phyloP scores from a whole-genome alignment of 1,139 yeast genomes.

The Nadsonia commutata region DNA sequence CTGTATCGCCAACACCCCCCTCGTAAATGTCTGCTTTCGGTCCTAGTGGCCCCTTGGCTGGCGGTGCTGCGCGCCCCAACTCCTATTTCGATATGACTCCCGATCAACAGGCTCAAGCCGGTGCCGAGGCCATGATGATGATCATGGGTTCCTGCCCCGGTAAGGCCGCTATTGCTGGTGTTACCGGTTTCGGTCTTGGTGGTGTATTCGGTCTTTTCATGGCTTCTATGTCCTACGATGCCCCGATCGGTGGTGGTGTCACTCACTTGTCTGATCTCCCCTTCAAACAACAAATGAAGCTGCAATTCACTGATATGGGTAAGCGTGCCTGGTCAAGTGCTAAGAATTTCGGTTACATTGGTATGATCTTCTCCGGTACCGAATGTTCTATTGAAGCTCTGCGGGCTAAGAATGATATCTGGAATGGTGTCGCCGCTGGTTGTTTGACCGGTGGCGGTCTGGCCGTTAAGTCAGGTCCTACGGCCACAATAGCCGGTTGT shows the following conservation, averaged over 20 bases:
- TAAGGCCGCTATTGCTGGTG: slow-evolving; percentile 82
- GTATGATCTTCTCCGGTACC: slow-evolving; percentile 85
- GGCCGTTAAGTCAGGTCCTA: slow-evolving; percentile 87
- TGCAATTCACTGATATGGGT: slow-evolving; percentile 89
- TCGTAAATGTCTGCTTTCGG: slow-evolving; percentile 7
- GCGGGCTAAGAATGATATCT: slow-evolving; percentile 84
- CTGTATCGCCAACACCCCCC: background rate
- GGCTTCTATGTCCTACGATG: slow-evolving; percentile 84
- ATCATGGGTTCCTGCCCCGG: slow-evolving; percentile 94
- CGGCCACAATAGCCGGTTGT: slow-evolving; percentile 82
- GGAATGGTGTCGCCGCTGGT: slow-evolving; percentile 87
- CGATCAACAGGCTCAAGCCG: slow-evolving; percentile 86
- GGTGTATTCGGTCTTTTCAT: slow-evolving; percentile 92
- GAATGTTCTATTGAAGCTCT: slow-evolving; percentile 76
- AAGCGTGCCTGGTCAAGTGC: slow-evolving; percentile 75
- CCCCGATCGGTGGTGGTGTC: slow-evolving; percentile 47
- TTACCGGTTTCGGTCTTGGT: slow-evolving; percentile 87
- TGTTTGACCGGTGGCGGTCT: slow-evolving; percentile 87
- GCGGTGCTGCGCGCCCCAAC: slow-evolving; percentile 12
- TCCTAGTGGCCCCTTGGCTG: slow-evolving; percentile 1
- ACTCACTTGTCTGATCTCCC: slow-evolving; percentile 61
- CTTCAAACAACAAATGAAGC: slow-evolving; percentile 79
- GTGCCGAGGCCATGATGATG: slow-evolving; percentile 71
- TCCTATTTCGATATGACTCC: slow-evolving; percentile 61
- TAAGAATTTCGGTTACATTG: slow-evolving; percentile 87